A percentile compares a stretch with the other conserved stretches of the same genome.
Evolutionary conservation across 2,329 filamentous ascomycete species (phyloP).

Genomic region (Chaetomium globosum): DNA sequence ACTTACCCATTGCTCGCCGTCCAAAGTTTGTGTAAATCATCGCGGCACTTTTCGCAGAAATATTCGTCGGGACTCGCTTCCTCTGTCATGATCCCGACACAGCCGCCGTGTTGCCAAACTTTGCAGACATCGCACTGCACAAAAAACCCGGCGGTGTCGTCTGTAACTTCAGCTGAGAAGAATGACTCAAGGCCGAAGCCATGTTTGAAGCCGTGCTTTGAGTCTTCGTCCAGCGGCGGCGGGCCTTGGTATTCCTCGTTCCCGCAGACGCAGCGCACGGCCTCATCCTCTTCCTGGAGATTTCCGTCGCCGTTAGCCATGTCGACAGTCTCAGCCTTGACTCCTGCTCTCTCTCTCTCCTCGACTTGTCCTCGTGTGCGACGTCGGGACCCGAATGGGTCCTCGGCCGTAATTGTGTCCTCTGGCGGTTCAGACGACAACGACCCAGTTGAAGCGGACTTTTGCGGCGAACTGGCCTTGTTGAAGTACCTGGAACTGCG

Average conservation of each 20-base stretch:
- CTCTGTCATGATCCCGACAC: slow-evolving; percentile 95
- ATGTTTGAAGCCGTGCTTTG: slow-evolving; percentile 57
- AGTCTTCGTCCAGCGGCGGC: slow-evolving; percentile 62
- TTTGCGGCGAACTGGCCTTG: slow-evolving; percentile 72
- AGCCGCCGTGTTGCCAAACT: slow-evolving; percentile 98
- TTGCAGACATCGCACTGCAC: slow-evolving; percentile 98
- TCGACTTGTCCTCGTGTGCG: slow-evolving; percentile 70
- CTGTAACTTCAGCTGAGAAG: slow-evolving; percentile 66
- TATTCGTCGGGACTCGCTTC: slow-evolving; percentile 93
- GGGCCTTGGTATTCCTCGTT: slow-evolving; percentile 92
- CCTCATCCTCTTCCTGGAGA: slow-evolving; percentile 84
- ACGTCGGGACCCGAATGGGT: slow-evolving; percentile 71
- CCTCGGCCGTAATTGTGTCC: slow-evolving; percentile 61
- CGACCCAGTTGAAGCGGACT: slow-evolving; percentile 73
- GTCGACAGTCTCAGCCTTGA: slow-evolving; percentile 49
- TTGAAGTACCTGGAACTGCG: slow-evolving; percentile 71
- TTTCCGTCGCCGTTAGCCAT: slow-evolving; percentile 68
- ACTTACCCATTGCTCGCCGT: slow-evolving; percentile 83
- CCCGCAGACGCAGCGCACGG: slow-evolving; percentile 93
- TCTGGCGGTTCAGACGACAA: slow-evolving; percentile 70
- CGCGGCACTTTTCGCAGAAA: slow-evolving; percentile 93
- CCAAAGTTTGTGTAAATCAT: slow-evolving; percentile 85
- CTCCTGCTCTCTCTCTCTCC: slow-evolving; percentile 53
- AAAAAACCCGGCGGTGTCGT: slow-evolving; percentile 92
- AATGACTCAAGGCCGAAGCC: slow-evolving; percentile 61